Evolutionary conservation across 441 rosid genomes (phyloP).

Genomic region (Dalechampia spathulata): DNA sequence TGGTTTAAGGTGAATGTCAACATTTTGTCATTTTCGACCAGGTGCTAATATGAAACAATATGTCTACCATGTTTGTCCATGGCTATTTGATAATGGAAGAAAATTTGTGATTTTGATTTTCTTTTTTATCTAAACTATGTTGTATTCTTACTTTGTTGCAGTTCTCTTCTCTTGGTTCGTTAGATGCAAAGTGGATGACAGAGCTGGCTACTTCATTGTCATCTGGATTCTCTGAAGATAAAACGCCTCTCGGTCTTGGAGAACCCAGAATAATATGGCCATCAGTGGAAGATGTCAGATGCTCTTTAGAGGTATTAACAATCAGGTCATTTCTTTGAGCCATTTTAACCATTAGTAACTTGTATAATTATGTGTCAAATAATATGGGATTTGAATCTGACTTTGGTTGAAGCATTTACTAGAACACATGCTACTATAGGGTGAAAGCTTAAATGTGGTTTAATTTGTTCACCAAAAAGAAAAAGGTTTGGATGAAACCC

Average conservation of each 20-base stretch:
- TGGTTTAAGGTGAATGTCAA: not conserved
- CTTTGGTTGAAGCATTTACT: not conserved
- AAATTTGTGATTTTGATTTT: too few species aligned
- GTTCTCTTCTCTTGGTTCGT: constrained; percentile 95
- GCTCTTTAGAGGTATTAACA: constrained; percentile 76
- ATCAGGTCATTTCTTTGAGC: constrained; percentile 13
- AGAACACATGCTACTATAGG: too few species aligned
- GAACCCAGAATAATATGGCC: constrained; percentile 89
- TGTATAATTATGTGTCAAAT: not conserved
- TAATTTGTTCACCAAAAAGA: too few species aligned
- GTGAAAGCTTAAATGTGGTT: too few species aligned
- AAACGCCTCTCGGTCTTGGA: constrained; percentile 68
- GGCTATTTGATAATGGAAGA: too few species aligned
- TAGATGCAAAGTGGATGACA: constrained; percentile 92
- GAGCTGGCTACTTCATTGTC: constrained; percentile 85
- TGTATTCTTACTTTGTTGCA: constrained; percentile 22
- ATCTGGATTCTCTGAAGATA: constrained; percentile 69
- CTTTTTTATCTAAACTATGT: constrained; percentile 1
- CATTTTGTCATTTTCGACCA: not conserved
- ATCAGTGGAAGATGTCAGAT: constrained; percentile 81
- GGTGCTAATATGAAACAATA: not conserved
- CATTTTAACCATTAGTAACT: not conserved
- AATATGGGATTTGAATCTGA: not conserved
- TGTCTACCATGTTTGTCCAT: too few species aligned
- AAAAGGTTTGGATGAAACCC: too few species aligned